phyloP scores from a whole-genome alignment of 192 early-diverging fungal genomes.

The Haplosporangium gracile region DNA sequence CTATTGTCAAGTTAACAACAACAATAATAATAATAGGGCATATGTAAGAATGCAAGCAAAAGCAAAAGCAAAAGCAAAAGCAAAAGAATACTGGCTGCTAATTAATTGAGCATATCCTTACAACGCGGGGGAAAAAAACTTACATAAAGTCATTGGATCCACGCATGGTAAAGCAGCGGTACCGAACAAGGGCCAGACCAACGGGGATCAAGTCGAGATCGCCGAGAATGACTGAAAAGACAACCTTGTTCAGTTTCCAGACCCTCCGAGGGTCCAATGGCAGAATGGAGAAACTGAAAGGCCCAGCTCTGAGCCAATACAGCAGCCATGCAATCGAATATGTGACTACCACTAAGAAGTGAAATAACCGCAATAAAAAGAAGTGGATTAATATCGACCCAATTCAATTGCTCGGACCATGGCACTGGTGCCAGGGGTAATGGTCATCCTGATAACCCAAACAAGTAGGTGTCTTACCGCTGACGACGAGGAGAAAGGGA shows the following conservation, averaged over 20 bases:
- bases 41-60: neutral
- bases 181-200: constrained; percentile 28
- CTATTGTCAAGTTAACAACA: constrained; percentile 11
- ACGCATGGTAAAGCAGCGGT: constrained; percentile 44
- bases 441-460: neutral
- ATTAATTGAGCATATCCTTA: neutral
- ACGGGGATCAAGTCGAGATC: constrained; percentile 38
- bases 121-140: neutral
- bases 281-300: constrained; percentile 9
- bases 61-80: neutral
- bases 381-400: neutral
- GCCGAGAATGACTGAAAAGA: constrained; percentile 42
- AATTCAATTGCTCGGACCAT: neutral
- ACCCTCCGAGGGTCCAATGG: constrained; percentile 36
- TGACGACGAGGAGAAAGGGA: constrained; percentile 29
- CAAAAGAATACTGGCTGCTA: neutral
- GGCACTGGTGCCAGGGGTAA: neutral
- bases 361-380: neutral
- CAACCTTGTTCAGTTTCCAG: constrained; percentile 37
- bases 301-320: constrained; percentile 37
- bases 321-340: constrained; percentile 53
- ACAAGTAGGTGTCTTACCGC: constrained; percentile 13
- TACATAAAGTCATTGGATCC: constrained; percentile 23
- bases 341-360: constrained; percentile 21
- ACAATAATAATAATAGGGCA: neutral